A percentile compares a stretch with the other conserved stretches of the same genome.
phyloP scores from a whole-genome alignment of 2,329 filamentous ascomycete genomes.

The Pseudogymnoascus sp. region DNA sequence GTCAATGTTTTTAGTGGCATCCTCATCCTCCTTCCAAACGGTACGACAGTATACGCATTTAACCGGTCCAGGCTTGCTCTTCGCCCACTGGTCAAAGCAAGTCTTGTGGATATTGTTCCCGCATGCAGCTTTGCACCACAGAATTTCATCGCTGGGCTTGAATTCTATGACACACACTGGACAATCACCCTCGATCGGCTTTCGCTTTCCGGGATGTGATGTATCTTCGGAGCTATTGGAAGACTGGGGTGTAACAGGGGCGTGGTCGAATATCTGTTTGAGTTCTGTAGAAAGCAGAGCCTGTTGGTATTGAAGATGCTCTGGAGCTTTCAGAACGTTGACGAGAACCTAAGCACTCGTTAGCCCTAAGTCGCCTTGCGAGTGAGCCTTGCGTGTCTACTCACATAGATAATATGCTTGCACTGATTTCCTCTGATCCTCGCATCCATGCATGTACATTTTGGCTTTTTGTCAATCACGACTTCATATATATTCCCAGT shows the following conservation, averaged over 20 bases:
- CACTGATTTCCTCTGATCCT: slow-evolving; percentile 49
- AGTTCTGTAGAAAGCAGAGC: slow-evolving; percentile 55
- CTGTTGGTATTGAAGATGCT: slow-evolving; percentile 51
- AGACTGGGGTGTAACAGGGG: slow-evolving; percentile 42
- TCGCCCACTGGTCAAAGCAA: slow-evolving; percentile 50
- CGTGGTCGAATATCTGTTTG: slow-evolving; percentile 45
- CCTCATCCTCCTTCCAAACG: slow-evolving; percentile 44
- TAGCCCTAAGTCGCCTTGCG: slow-evolving; percentile 14
- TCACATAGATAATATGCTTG: slow-evolving; percentile 56
- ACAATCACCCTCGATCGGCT: slow-evolving; percentile 55
- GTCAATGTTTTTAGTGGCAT: slow-evolving; percentile 32
- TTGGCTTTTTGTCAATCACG: slow-evolving; percentile 43
- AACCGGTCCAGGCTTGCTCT: slow-evolving; percentile 39
- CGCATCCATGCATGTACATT: slow-evolving; percentile 49
- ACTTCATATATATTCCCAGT: slow-evolving; percentile 59
- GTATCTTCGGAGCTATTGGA: slow-evolving; percentile 29
- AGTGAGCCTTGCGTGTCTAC: slow-evolving; percentile 14
- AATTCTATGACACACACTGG: slow-evolving; percentile 56
- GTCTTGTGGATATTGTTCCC: slow-evolving; percentile 48
- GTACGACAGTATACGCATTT: slow-evolving; percentile 58
- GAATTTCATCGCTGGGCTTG: slow-evolving; percentile 37
- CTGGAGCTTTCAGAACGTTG: slow-evolving; percentile 50
- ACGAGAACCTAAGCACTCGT: slow-evolving; percentile 40
- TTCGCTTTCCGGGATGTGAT: slow-evolving; percentile 42
- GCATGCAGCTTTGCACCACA: slow-evolving; percentile 55